A percentile compares a stretch with the other conserved stretches of the same genome.
phyloP scores from a whole-genome alignment of 2,329 filamentous ascomycete genomes.

The Talaromyces sp. region DNA sequence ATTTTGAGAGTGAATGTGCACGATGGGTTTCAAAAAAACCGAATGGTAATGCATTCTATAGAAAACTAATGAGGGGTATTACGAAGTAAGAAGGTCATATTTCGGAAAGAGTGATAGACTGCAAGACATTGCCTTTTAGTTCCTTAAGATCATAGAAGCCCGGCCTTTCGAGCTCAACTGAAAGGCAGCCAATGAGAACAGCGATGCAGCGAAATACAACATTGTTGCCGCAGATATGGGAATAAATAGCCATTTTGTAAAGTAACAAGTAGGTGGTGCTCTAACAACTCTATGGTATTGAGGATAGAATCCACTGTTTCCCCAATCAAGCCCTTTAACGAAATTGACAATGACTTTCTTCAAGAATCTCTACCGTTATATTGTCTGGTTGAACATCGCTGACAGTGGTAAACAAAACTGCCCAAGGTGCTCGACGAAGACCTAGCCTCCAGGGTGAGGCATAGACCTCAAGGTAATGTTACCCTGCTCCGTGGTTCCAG shows the following conservation, averaged over 20 bases:
- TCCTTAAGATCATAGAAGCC: not conserved
- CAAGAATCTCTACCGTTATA: not conserved
- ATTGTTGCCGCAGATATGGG: not conserved
- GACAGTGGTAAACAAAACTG: too few relatives aligned
- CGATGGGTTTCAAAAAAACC: not conserved
- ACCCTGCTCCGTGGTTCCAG: too few relatives aligned
- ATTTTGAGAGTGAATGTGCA: not conserved
- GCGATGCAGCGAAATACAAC: not conserved
- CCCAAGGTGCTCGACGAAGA: too few relatives aligned
- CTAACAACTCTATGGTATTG: not conserved
- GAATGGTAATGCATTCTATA: not conserved
- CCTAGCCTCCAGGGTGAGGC: too few relatives aligned
- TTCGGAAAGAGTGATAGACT: not conserved
- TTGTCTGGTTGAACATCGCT: too few relatives aligned
- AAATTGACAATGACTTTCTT: not conserved
- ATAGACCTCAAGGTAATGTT: too few relatives aligned
- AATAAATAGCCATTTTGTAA: not conserved
- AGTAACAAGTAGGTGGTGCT: not conserved
- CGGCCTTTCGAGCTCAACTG: not conserved
- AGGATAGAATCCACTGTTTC: not conserved
- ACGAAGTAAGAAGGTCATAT: not conserved
- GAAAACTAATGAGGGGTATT: not conserved
- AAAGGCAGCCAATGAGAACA: not conserved
- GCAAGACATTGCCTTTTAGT: not conserved
- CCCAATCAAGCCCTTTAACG: not conserved